Conservation (phyloP, 257 asterid species). For the Plantago ovata region DNA sequence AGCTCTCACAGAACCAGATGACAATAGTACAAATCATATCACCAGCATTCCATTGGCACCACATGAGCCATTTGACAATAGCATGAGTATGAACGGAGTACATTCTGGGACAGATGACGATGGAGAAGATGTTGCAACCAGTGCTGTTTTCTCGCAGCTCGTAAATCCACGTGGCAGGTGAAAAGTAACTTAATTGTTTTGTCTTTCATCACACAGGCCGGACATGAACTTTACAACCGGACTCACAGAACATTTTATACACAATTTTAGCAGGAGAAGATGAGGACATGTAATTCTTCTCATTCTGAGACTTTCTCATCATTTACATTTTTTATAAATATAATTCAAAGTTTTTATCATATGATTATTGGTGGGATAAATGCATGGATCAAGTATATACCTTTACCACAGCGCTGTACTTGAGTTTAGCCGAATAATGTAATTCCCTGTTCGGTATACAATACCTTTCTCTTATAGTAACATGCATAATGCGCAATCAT, state of each 20-base stretch:
- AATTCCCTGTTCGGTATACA: no score
- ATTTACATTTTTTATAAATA: slow-evolving; percentile 15
- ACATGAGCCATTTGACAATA: slow-evolving; percentile 54
- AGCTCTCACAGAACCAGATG: slow-evolving; percentile 58
- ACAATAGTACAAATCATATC: slow-evolving; percentile 64
- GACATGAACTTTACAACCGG: no score
- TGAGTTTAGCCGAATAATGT: no score
- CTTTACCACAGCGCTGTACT: slow-evolving; percentile 6
- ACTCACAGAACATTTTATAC: slow-evolving; percentile 1
- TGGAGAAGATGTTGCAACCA: slow-evolving; percentile 62
- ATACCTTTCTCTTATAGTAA: no score
- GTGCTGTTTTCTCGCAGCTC: slow-evolving; percentile 76
- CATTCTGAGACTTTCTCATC: slow-evolving; percentile 17
- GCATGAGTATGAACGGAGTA: slow-evolving; percentile 52
- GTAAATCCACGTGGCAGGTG: slow-evolving; percentile 81
- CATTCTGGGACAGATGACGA: slow-evolving; percentile 61
- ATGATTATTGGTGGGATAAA: slow-evolving; percentile 30
- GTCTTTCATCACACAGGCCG: no score
- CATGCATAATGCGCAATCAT: no score
- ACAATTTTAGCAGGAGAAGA: slow-evolving; percentile 22
- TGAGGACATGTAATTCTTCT: slow-evolving; percentile 37
- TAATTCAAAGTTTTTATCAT: slow-evolving; percentile 28
- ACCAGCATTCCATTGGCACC: slow-evolving; percentile 45
- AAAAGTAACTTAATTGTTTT: slow-evolving; percentile 1
- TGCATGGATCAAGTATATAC: slow-evolving; percentile 23